Conservation (phyloP, 345 rosid species). For the Rhizophora apiculata region DNA sequence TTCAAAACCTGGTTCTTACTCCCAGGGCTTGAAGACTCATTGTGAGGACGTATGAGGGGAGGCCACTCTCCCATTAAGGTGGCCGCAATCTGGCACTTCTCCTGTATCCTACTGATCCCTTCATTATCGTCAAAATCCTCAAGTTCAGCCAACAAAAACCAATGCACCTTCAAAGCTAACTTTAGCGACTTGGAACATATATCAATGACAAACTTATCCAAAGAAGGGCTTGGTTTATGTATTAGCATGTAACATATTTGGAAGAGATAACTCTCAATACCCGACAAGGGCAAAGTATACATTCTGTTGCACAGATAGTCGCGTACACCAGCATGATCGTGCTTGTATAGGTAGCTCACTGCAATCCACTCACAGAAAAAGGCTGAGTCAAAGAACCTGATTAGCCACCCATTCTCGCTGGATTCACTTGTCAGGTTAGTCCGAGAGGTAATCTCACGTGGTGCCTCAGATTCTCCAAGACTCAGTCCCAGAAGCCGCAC, state of each 20-base stretch:
- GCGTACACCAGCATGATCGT: constrained; percentile 86
- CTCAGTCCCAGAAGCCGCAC: constrained; percentile 86
- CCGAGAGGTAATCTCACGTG: constrained; percentile 84
- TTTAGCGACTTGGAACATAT: constrained; percentile 76
- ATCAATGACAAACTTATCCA: constrained; percentile 96
- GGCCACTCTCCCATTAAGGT: constrained; percentile 98
- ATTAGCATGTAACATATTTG: constrained; percentile 95
- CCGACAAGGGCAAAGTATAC: constrained; percentile 89
- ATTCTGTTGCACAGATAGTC: constrained; percentile 97
- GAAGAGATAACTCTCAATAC: constrained; percentile 88
- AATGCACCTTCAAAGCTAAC: constrained; percentile 93
- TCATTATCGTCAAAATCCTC: constrained; percentile 97
- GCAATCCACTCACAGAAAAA: constrained; percentile 99
- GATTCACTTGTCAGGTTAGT: constrained; percentile 63
- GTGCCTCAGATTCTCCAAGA: constrained; percentile 67
- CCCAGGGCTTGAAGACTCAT: constrained; percentile 56
- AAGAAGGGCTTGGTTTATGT: constrained; percentile 95
- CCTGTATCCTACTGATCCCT: constrained; percentile 93
- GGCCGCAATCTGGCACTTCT: constrained; percentile 95
- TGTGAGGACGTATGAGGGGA: constrained; percentile 56
- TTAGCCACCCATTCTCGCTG: constrained; percentile 96
- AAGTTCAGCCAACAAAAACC: constrained; percentile 96
- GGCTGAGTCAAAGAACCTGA: constrained; percentile 93
- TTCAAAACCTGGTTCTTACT: constrained; percentile 89
- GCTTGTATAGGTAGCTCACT: constrained; percentile 97